Evolutionary conservation across 2,329 filamentous ascomycete genomes (phyloP), one percentile per base, ranked within the genome.

Genomic region (Xylariaceae sp.): DNA sequence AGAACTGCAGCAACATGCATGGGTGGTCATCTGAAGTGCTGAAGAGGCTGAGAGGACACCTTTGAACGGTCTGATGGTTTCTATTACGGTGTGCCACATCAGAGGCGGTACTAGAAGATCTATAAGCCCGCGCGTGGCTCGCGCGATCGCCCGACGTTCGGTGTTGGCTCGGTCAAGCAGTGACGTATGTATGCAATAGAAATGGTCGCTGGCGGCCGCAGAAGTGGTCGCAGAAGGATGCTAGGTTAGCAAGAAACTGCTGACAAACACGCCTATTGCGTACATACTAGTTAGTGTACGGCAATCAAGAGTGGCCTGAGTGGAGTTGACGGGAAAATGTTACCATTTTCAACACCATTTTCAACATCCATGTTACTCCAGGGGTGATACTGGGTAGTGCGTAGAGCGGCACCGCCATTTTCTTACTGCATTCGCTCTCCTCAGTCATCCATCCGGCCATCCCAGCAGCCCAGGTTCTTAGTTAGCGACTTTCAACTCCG

Each of bases 271-370:
- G 9, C 23, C 23, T 4, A 26, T 26, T 4, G 23, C 23, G 9
- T n/a, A n/a, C n/a, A n/a, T n/a, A n/a, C n/a, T n/a, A n/a, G n/a
- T n/a, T n/a, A n/a, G n/a, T n/a, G n/a, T n/a, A n/a, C n/a, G 48
- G 54, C 43, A 18, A 48, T 53, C 32, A 53, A n/a, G 20, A 52
- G 29, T 42, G 20, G 32, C n/a, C n/a, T n/a, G 26, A 32, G 40
- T 46, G 46, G 50, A 44, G 42, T 26, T 42, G 41, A 45, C 21
- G 21, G 42, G 29, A 44, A 9, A 32, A 44, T 19, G 12, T 48
- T 59, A 19, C 49, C 46, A 10, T 50, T 54, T 56, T 53, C 41
- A 42, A 55, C 20, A n/a, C n/a, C n/a, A n/a, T n/a, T n/a, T n/a
- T n/a, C n/a, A n/a, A n/a, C n/a, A n/a, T n/a, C n/a, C n/a, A 44